Conservation (phyloP, 768 basidiomycete species). For the Symmetrospora coprosmae region DNA sequence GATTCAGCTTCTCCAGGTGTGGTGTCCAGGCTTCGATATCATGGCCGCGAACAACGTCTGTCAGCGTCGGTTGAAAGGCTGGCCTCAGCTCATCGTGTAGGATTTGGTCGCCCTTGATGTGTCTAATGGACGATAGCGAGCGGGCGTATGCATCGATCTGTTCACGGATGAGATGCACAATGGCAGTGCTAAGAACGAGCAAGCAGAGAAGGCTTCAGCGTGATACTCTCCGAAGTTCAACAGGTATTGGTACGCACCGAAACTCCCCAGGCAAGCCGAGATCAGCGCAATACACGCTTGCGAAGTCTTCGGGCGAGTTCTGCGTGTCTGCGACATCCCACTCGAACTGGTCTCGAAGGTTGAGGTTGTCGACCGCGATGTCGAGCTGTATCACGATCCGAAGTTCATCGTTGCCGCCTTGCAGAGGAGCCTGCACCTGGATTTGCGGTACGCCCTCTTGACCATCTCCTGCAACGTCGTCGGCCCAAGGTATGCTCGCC, state of each 20-base stretch:
- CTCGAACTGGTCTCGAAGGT: constrained; percentile 91
- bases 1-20: constrained; percentile 70
- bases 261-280: constrained; percentile 85
- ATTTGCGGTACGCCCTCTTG: background rate
- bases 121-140: constrained; percentile 76
- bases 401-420: constrained; percentile 60
- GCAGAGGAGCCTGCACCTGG: background rate
- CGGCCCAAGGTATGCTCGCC: background rate
- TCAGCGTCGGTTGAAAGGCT: constrained; percentile 71
- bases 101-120: constrained; percentile 61
- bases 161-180: constrained; percentile 88
- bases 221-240: constrained; percentile 34
- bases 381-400: constrained; percentile 90
- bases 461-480: background rate
- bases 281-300: constrained; percentile 69
- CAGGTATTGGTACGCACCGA: no score
- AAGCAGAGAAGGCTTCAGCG: background rate
- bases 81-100: constrained; percentile 82
- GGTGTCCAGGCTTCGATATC: constrained; percentile 73
- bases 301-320: constrained; percentile 82
- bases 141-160: constrained; percentile 85
- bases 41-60: constrained; percentile 54
- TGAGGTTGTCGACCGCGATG: constrained; percentile 81
- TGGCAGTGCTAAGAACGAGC: constrained; percentile 59
- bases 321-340: constrained; percentile 78